A percentile compares a stretch with the other conserved stretches of the same genome.
Conservation (phyloP, 2,329 filamentous ascomycete genomes). For the Fusarium coicis region DNA sequence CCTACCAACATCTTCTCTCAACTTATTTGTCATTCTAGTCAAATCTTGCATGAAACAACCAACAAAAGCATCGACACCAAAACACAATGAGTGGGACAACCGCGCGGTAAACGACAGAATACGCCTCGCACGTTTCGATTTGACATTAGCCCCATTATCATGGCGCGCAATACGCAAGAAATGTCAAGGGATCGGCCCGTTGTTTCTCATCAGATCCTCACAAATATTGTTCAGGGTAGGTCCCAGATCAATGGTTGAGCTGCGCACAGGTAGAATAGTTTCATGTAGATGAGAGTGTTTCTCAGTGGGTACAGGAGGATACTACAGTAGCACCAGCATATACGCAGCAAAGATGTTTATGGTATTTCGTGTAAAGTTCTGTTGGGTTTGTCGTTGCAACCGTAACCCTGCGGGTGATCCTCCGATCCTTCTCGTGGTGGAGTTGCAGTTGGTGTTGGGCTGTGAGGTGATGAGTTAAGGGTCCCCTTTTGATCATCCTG, state of each 20-base stretch:
- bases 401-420: conserved; percentile 31
- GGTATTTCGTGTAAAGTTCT: conserved; percentile 15
- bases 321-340: neutral
- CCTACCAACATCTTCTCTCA: neutral
- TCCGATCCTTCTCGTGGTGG: conserved; percentile 21
- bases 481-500: conserved; percentile 16
- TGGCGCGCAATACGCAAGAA: neutral
- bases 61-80: neutral
- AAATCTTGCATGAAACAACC: neutral
- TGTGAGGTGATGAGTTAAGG: neutral
- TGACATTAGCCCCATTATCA: neutral
- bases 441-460: neutral
- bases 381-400: neutral
- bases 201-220: neutral
- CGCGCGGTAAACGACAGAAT: conserved; percentile 2
- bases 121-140: conserved; percentile 9
- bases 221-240: conserved; percentile 10
- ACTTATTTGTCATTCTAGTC: neutral
- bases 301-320: neutral
- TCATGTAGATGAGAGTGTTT: neutral
- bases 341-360: neutral
- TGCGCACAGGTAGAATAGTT: conserved; percentile 10
- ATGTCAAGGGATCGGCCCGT: conserved; percentile 1
- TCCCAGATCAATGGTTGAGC: neutral
- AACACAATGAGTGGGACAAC: neutral